Percentiles rank a stretch among this genome's conserved stretches.
phyloP scores from a whole-genome alignment of 768 basidiomycete genomes.

The Hemileccinum impolitum region DNA sequence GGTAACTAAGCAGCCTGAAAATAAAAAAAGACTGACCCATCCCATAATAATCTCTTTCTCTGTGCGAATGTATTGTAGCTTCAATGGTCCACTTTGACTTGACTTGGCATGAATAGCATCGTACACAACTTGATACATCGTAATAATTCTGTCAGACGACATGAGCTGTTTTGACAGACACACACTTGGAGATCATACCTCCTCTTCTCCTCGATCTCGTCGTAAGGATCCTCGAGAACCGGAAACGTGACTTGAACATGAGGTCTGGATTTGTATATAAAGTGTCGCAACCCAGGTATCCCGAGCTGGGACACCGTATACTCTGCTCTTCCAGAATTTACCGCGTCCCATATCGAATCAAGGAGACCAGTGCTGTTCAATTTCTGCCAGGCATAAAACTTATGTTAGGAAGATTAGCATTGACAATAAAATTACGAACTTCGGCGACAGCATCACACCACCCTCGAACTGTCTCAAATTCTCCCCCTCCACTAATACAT shows the following conservation, averaged over 20 bases:
- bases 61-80: constrained; percentile 84
- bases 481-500: constrained; percentile 76
- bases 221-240: constrained; percentile 83
- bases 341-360: constrained; percentile 47
- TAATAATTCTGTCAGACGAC: constrained; percentile 56
- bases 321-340: constrained; percentile 48
- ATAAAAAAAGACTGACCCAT: constrained; percentile 71
- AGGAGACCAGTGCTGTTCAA: constrained; percentile 57
- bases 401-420: not conserved
- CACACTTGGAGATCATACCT: constrained; percentile 41
- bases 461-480: constrained; percentile 76
- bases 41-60: constrained; percentile 88
- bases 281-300: constrained; percentile 91
- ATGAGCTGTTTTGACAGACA: constrained; percentile 6
- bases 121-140: constrained; percentile 83
- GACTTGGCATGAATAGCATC: constrained; percentile 91
- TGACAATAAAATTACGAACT: constrained; percentile 34
- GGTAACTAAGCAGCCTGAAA: not conserved
- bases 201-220: constrained; percentile 52
- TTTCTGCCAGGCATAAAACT: constrained; percentile 42
- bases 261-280: constrained; percentile 87
- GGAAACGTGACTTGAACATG: constrained; percentile 90
- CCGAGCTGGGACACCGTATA: constrained; percentile 72
- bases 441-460: constrained; percentile 71
- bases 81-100: constrained; percentile 73